Conservation (phyloP, 179 eudicot species). For the Pouteria campechiana region DNA sequence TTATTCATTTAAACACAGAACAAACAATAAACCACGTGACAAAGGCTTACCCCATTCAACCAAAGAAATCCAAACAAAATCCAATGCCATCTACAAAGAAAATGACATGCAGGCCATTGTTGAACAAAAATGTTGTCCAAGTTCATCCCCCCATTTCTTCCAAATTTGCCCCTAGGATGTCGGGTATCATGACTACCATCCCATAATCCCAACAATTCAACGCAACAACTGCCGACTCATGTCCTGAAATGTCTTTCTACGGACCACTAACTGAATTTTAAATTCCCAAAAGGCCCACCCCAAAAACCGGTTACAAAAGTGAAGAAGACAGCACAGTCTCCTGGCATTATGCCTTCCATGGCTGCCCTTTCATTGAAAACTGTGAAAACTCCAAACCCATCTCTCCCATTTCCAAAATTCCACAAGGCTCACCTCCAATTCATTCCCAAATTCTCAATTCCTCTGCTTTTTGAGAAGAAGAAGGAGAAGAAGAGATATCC, state of each 20-base stretch:
- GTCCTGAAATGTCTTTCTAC: neutral
- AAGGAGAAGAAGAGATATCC: neutral
- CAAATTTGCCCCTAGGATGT: neutral
- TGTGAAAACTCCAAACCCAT: slow-evolving; percentile 23
- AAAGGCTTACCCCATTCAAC: no score
- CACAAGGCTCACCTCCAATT: slow-evolving; percentile 9
- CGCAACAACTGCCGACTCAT: neutral
- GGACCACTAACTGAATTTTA: neutral
- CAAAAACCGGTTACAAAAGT: neutral
- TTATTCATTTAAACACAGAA: no score
- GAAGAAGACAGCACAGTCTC: neutral
- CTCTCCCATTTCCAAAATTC: slow-evolving; percentile 10
- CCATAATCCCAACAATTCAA: neutral
- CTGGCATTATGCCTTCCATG: slow-evolving; percentile 39
- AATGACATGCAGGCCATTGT: no score
- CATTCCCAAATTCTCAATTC: slow-evolving; percentile 7
- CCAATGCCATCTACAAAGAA: no score
- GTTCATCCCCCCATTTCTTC: slow-evolving; percentile 19
- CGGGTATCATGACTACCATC: no score
- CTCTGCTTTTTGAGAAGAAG: slow-evolving; percentile 1
- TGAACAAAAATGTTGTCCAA: slow-evolving; percentile 15
- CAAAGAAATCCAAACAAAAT: no score
- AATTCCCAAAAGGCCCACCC: neutral
- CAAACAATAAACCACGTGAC: no score
- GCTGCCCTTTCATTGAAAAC: slow-evolving; percentile 28